Evolutionary conservation across 148 eudicot genomes (phyloP).

Genomic region (Pouteria glomerata): DNA sequence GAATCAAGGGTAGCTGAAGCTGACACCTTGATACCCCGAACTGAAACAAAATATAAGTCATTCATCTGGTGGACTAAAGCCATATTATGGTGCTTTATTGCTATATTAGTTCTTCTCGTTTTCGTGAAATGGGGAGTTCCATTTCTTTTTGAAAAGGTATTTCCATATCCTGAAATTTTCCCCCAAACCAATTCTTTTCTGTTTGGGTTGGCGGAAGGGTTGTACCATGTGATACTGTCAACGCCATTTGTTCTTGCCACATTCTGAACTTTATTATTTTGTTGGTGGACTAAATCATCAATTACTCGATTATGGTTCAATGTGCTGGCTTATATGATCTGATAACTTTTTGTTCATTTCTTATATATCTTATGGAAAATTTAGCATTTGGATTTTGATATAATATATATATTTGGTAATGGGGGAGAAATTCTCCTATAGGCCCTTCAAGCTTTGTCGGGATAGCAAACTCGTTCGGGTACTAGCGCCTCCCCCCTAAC

Average conservation of each 20-base stretch:
- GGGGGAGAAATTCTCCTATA: no score
- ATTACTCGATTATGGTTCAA: not conserved
- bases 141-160: constrained; percentile 81
- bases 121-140: constrained; percentile 86
- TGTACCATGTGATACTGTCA: not conserved
- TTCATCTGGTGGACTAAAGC: constrained; percentile 72
- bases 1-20: constrained; percentile 35
- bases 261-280: not conserved
- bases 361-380: not conserved
- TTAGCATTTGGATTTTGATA: not conserved
- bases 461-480: no score
- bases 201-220: not conserved
- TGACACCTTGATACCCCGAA: constrained; percentile 28
- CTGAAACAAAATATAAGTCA: constrained; percentile 28
- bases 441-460: no score
- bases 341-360: not conserved
- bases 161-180: not conserved
- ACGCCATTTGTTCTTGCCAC: not conserved
- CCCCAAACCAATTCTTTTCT: not conserved
- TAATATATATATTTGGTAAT: not conserved
- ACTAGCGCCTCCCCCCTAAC: no score
- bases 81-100: constrained; percentile 35
- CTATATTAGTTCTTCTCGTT: constrained; percentile 32
- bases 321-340: not conserved
- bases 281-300: not conserved